Conservation (phyloP, 192 early-diverging fungal genomes). For the Linnemannia elongata region DNA sequence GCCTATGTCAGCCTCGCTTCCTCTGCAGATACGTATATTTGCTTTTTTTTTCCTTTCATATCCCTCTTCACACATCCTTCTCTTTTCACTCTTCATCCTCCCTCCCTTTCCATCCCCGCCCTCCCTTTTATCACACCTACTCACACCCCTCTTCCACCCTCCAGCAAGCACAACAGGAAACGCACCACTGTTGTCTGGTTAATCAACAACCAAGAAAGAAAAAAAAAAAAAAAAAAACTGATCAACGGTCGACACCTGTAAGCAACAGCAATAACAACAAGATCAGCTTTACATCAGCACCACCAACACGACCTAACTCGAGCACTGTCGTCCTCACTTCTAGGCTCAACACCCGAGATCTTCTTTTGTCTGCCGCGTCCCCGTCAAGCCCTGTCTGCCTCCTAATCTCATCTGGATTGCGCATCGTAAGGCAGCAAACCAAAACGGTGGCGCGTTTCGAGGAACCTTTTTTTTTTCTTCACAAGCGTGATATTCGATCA, state of each 20-base stretch:
- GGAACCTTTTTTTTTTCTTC: neutral
- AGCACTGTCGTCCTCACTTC: neutral
- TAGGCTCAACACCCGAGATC: neutral
- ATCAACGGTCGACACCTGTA: neutral
- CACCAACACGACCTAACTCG: neutral
- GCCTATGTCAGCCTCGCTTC: neutral
- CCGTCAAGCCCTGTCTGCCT: neutral
- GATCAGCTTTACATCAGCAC: neutral
- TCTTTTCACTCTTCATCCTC: neutral
- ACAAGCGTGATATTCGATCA: neutral
- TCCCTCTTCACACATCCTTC: neutral
- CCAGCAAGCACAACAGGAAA: conserved; percentile 2
- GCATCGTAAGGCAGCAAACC: neutral
- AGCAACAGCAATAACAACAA: neutral
- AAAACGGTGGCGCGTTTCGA: neutral
- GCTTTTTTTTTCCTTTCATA: neutral
- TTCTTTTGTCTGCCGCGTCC: neutral
- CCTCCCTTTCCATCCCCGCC: neutral
- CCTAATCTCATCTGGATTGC: neutral
- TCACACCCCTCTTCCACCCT: neutral
- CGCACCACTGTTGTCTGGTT: neutral
- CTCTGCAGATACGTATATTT: neutral
- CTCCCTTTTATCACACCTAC: neutral
- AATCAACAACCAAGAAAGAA: neutral
- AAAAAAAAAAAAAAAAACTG: neutral